These are phyloP conservation scores for Chalaropsis thielavioides DNA, from an alignment of 2,329 filamentous ascomycete species.

Conservation along the genomic window DNA sequence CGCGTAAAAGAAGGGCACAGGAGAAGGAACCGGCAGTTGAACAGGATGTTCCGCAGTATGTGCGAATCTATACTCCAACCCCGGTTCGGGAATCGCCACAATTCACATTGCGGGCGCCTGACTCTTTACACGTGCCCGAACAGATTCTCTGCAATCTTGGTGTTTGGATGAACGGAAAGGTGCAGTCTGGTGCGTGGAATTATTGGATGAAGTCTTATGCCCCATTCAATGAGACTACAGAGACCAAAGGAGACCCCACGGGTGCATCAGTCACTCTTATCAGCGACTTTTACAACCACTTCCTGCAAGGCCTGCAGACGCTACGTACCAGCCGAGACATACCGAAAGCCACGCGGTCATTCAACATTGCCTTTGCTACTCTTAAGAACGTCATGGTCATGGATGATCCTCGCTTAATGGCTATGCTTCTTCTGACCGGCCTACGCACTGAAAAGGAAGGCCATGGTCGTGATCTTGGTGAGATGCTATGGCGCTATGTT, in stretches of 20 bases:
- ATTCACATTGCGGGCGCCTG: slow-evolving; percentile 11
- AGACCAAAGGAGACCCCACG: slow-evolving; percentile 13
- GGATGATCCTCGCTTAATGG: slow-evolving; percentile 17
- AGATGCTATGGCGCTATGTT: slow-evolving; percentile 17
- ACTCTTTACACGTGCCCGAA: slow-evolving; percentile 14
- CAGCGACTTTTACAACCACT: slow-evolving; percentile 17
- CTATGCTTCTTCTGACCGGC: slow-evolving; percentile 14
- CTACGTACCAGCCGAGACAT: slow-evolving; percentile 8
- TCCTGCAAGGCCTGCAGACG: slow-evolving; percentile 13
- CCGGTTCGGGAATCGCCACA: slow-evolving; percentile 9
- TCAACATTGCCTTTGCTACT: slow-evolving; percentile 18
- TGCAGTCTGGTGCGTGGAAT: slow-evolving; percentile 14
- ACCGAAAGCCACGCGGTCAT: slow-evolving; percentile 11
- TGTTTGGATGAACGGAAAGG: slow-evolving; percentile 13
- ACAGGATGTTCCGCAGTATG: slow-evolving; percentile 15
- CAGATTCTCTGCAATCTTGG: slow-evolving; percentile 14
- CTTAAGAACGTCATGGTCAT: slow-evolving; percentile 13
- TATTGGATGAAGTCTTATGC: slow-evolving; percentile 10
- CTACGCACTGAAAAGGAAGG: slow-evolving; percentile 17
- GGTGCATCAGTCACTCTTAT: slow-evolving; percentile 15
- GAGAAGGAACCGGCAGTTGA: slow-evolving; percentile 4
- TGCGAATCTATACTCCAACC: slow-evolving; percentile 14
- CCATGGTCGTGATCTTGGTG: slow-evolving; percentile 14
- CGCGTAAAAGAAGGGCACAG: slow-evolving; percentile 13
- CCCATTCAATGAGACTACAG: slow-evolving; percentile 8